A percentile compares a stretch with the other conserved stretches of the same genome.
phyloP scores from a whole-genome alignment of 805 yeast species.

The Brettanomyces sp. region DNA sequence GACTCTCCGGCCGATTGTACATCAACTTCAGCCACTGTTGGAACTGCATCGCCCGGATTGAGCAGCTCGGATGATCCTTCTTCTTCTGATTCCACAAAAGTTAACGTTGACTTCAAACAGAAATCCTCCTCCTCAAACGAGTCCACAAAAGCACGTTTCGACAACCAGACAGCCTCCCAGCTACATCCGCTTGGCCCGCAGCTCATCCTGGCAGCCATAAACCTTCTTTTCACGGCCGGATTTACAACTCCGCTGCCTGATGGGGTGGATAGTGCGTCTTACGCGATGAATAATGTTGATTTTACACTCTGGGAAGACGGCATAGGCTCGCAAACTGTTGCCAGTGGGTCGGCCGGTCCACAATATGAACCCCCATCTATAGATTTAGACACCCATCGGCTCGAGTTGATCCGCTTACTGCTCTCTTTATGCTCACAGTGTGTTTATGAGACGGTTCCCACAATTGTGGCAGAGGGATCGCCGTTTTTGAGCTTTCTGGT shows the following conservation, averaged over 20 bases:
- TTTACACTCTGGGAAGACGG: slow-evolving; percentile 3
- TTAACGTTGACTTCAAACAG: background rate
- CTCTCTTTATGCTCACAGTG: slow-evolving; percentile 52
- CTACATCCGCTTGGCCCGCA: slow-evolving; percentile 27
- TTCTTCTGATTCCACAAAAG: background rate
- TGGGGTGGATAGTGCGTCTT: background rate
- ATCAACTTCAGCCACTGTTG: background rate
- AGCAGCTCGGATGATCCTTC: background rate
- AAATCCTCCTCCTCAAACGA: background rate
- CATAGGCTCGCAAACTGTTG: background rate
- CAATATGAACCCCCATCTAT: slow-evolving; percentile 24
- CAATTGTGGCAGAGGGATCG: slow-evolving; percentile 44
- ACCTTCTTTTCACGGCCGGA: slow-evolving; percentile 44
- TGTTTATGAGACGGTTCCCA: slow-evolving; percentile 39
- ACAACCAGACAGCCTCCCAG: background rate
- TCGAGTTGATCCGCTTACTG: slow-evolving; percentile 57
- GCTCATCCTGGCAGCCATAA: slow-evolving; percentile 30
- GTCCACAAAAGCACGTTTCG: background rate
- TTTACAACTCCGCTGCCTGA: slow-evolving; percentile 37
- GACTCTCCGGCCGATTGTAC: background rate
- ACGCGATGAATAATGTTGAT: background rate
- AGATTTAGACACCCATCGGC: slow-evolving; percentile 50
- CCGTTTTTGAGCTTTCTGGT: slow-evolving; percentile 50
- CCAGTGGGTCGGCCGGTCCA: slow-evolving; percentile 13
- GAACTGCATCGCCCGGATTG: background rate